A percentile compares a stretch with the other conserved stretches of the same genome.
These are phyloP conservation scores for Solanum hybrid DNA, from an alignment of 305 asterid genomes.

Conservation along the genomic window DNA sequence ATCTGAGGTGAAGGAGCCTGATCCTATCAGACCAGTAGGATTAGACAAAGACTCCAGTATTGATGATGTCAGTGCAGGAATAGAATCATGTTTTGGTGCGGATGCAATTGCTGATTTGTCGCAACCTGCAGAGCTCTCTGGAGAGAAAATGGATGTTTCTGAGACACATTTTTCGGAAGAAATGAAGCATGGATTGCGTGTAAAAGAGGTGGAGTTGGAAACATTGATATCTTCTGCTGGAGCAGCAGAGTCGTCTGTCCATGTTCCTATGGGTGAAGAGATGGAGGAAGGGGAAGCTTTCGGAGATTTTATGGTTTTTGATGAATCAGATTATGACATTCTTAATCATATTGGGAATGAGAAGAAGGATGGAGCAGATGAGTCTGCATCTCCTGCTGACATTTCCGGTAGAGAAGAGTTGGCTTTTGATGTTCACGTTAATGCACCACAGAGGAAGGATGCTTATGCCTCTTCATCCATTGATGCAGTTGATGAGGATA, in stretches of 20 bases:
- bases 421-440: slow-evolving; percentile 15
- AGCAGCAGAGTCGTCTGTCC: slow-evolving; percentile 15
- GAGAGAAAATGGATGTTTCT: slow-evolving; percentile 17
- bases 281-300: slow-evolving; percentile 80
- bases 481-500: slow-evolving; percentile 12
- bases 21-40: slow-evolving; percentile 13
- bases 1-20: slow-evolving; percentile 22
- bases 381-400: slow-evolving; percentile 3
- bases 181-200: slow-evolving; percentile 42
- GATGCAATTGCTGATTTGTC: slow-evolving; percentile 32
- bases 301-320: slow-evolving; percentile 33
- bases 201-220: slow-evolving; percentile 67
- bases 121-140: slow-evolving; percentile 15
- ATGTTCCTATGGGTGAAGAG: slow-evolving; percentile 32
- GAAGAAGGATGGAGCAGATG: slow-evolving; percentile 20
- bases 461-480: slow-evolving; percentile 11
- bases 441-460: slow-evolving; percentile 9
- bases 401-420: slow-evolving; percentile 4
- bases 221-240: slow-evolving; percentile 38
- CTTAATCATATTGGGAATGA: slow-evolving; percentile 32
- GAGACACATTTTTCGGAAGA: slow-evolving; percentile 20
- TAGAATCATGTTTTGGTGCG: slow-evolving; percentile 27
- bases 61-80: slow-evolving; percentile 33
- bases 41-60: slow-evolving; percentile 19
- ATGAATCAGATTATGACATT: slow-evolving; percentile 23